Conservation (phyloP, 2,329 filamentous ascomycete genomes). For the Verticillium zaregamsianum region DNA sequence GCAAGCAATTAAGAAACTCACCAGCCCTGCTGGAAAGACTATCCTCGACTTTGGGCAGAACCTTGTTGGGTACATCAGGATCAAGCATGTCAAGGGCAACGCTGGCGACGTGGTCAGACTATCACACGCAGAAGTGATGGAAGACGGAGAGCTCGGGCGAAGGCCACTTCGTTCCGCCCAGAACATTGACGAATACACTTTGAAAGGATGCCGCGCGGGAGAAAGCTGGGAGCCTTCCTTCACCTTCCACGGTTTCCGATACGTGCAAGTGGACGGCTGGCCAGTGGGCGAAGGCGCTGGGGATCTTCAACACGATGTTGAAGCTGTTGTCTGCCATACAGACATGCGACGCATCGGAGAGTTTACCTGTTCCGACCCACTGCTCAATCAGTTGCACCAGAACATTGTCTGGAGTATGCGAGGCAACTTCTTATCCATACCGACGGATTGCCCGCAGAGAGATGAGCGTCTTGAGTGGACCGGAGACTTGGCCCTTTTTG, state of each 20-base stretch:
- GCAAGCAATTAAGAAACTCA: slow-evolving; percentile 18
- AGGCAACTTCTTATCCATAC: slow-evolving; percentile 53
- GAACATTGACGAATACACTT: too few relatives aligned
- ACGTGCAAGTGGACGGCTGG: slow-evolving; percentile 43
- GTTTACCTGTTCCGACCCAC: slow-evolving; percentile 46
- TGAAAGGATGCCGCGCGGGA: too few relatives aligned
- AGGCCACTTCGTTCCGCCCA: too few relatives aligned
- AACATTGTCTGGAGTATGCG: slow-evolving; percentile 54
- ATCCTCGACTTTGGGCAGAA: slow-evolving; percentile 41
- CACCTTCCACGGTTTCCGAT: slow-evolving; percentile 51
- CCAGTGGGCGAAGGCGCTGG: slow-evolving; percentile 9
- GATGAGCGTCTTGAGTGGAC: slow-evolving; percentile 53
- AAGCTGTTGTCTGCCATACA: slow-evolving; percentile 38
- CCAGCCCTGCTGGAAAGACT: slow-evolving; percentile 27
- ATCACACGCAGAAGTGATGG: slow-evolving; percentile 36
- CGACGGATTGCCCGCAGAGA: slow-evolving; percentile 54
- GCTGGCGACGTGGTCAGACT: slow-evolving; percentile 23
- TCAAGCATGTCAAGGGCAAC: slow-evolving; percentile 12
- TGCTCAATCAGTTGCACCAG: slow-evolving; percentile 48
- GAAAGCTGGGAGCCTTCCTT: slow-evolving; percentile 33
- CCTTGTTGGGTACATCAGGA: slow-evolving; percentile 31
- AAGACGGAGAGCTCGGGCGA: slow-evolving; percentile 31
- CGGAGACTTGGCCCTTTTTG: slow-evolving; percentile 45
- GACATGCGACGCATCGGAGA: slow-evolving; percentile 46
- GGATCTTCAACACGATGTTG: slow-evolving; percentile 8